Evolutionary conservation across 2,329 filamentous ascomycete species (phyloP), one percentile per base, ranked within the genome.

Genomic region (Fusarium kyushuense): DNA sequence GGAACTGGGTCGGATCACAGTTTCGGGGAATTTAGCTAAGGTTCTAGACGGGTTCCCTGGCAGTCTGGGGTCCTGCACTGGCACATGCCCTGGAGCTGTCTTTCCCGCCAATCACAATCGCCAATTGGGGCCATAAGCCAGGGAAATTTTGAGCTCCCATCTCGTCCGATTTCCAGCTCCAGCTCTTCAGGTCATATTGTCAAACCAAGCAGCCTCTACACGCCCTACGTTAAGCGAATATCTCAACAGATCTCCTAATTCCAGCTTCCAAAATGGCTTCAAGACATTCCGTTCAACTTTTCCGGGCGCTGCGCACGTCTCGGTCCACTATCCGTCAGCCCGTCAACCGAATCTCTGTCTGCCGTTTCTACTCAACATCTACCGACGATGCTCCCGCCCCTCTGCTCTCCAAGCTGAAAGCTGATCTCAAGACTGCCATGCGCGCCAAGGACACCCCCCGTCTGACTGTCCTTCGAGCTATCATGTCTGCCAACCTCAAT

Each of bases 401-500:
- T 13, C 77, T 87, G 11, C 77, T 87, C 42, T 77, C 81, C 54
- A 86, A 84, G 78, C 80, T 89, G 72, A 87, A 87, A 74, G 79
- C 76, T 67, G 89, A 91, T 71, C 82, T 91, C 65, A 91, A 91
- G 80, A 78, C 82, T 12, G 88, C 89, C 48, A 90, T 91, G 89
- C 84, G 85, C 60, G 83, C 83, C 71, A 91, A 90, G 77, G 88
- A 91, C 75, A 79, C 83, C 27, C 81, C 87, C 27, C 88, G 90
- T 4, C 86, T 94, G 27, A 81, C 86, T 38, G 91, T 92, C 36
- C 84, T 95, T 48, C 90, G 92, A 70, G 78, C 84, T 40, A 81
- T 94, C 65, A 84, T 94, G 67, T 84, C 90, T 32, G 86, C 90
- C 65, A 88, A 91, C 64, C 89, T 90, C 71, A 94, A 94, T 78